A percentile compares a stretch with the other conserved stretches of the same genome.
These are phyloP conservation scores for Ustilago sp. DNA, from an alignment of 1,284 basidiomycete species.

Conservation along the genomic window DNA sequence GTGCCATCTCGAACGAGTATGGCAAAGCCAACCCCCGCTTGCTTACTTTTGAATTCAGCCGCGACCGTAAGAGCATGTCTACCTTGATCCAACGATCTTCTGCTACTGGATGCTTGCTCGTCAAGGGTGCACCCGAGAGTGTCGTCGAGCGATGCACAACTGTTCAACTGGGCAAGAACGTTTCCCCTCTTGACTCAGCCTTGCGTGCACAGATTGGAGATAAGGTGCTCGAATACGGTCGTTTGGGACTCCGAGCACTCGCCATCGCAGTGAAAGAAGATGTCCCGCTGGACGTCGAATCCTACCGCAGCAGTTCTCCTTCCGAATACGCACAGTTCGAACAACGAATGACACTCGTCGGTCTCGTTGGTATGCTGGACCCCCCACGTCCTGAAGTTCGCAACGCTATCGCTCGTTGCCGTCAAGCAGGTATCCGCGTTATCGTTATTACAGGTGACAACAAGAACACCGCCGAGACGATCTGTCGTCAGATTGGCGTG, in stretches of 20 bases:
- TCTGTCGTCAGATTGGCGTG: slow-evolving; percentile 94
- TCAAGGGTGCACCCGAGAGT: slow-evolving; percentile 95
- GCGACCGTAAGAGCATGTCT: slow-evolving; percentile 99
- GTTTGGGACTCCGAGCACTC: slow-evolving; percentile 86
- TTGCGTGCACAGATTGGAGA: slow-evolving; percentile 74
- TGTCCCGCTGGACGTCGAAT: slow-evolving; percentile 76
- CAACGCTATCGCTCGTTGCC: slow-evolving; percentile 87
- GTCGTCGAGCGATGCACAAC: slow-evolving; percentile 88
- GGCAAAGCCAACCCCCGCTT: slow-evolving; percentile 83
- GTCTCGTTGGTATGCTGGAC: slow-evolving; percentile 96
- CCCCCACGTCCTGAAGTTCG: slow-evolving; percentile 95
- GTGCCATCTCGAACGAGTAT: slow-evolving; percentile 81
- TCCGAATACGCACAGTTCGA: slow-evolving; percentile 90
- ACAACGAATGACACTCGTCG: slow-evolving; percentile 83
- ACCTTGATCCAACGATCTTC: slow-evolving; percentile 78
- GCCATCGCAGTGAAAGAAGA: slow-evolving; percentile 89
- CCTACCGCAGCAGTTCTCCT: slow-evolving; percentile 69
- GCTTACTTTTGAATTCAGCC: slow-evolving; percentile 94
- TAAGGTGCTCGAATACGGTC: slow-evolving; percentile 80
- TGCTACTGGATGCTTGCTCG: slow-evolving; percentile 75
- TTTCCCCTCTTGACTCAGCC: slow-evolving; percentile 73
- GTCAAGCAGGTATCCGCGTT: slow-evolving; percentile 91
- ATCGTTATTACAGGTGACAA: slow-evolving; percentile 99
- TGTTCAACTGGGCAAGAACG: slow-evolving; percentile 73
- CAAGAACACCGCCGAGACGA: slow-evolving; percentile 96